Evolutionary conservation across 2,329 filamentous ascomycete species (phyloP), one percentile per base, ranked within the genome.

Genomic region (Rutstroemia sp.): DNA sequence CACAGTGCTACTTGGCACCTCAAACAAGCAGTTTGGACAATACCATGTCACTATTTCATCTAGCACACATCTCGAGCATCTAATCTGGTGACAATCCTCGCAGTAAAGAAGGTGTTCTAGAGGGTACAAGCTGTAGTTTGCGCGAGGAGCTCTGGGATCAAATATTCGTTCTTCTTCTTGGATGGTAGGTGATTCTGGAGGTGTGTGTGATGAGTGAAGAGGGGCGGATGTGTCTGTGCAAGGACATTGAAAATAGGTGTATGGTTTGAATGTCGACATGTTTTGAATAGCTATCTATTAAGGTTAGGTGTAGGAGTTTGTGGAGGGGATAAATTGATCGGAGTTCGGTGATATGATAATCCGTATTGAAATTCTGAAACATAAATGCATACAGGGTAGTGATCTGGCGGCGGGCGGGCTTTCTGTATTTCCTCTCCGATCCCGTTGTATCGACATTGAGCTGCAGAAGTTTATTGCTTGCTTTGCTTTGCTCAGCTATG

Each of bases 11-110:
- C 88, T 95, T 5, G 92, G 91, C 34, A 96, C 92, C 72, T 99
- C 94, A 67, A 99, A 97, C 57, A 99, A 75, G 70, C 94, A 99
- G 70, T 85, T 92, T 5, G 94, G 94, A 67, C 94, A 99, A 73
- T 90, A 99, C 79, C 91, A 96, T 54, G 90, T 94, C 49, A 95
- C 85, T 55, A 96, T 91, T 74, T 99, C 94, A 70, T 99, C 94
- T 49, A 86, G 82, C 54, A 95, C 88, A 69, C 94, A 99, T 74
- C 91, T 80, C 5, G 90, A 89, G 70, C 94, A 99, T 64, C 94
- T 88, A 60, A 97, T 95, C 72, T 96, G 88, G 70, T 95, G 90
- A 71, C 94, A 99, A 71, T 97, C 94, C 70, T 96, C 92, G 76
- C 94, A 99, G 75, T 95, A 99, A 42, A 97, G 80, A 25, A 99